Evolutionary conservation across 2,329 filamentous ascomycete genomes (phyloP).

Genomic region (Ophiostoma pallidulum): DNA sequence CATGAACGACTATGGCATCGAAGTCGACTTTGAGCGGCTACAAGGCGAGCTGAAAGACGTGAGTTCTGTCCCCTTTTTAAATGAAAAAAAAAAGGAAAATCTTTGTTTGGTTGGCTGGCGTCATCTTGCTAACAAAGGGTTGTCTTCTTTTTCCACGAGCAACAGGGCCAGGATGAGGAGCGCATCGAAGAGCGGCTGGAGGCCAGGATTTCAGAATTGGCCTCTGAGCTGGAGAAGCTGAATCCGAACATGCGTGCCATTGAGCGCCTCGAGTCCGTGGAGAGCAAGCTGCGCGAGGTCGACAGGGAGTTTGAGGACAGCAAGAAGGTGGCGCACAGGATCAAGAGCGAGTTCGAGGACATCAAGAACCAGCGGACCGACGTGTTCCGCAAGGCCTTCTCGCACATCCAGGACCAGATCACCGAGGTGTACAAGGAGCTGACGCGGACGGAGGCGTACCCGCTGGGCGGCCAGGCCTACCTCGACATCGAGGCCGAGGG

Average conservation of each 20-base stretch:
- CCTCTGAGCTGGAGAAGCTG: constrained; percentile 79
- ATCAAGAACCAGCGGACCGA: constrained; percentile 77
- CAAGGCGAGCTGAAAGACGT: constrained; percentile 75
- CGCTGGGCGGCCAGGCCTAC: constrained; percentile 80
- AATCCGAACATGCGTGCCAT: constrained; percentile 95
- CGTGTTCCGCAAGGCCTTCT: constrained; percentile 90
- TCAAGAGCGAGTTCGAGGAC: constrained; percentile 51
- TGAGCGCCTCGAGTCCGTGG: constrained; percentile 79
- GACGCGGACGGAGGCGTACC: constrained; percentile 81
- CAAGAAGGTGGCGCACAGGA: constrained; percentile 55
- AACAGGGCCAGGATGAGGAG: constrained; percentile 36
- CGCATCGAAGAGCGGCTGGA: constrained; percentile 66
- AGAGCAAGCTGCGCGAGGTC: constrained; percentile 69
- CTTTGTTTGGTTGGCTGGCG: constrained; percentile 17
- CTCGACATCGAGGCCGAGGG: constrained; percentile 88
- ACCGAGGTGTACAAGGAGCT: constrained; percentile 90
- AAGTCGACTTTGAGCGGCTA: constrained; percentile 73
- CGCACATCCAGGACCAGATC: constrained; percentile 92
- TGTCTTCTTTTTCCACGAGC: not conserved
- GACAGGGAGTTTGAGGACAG: constrained; percentile 87
- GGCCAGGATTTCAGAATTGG: constrained; percentile 66
- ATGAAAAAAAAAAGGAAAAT: no score
- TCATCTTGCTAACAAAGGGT: no score
- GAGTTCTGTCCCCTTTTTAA: constrained; percentile 27
- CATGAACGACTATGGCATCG: constrained; percentile 84